phyloP scores from a whole-genome alignment of 2,329 filamentous ascomycete genomes.

The Myriosclerotinia scirpicola region DNA sequence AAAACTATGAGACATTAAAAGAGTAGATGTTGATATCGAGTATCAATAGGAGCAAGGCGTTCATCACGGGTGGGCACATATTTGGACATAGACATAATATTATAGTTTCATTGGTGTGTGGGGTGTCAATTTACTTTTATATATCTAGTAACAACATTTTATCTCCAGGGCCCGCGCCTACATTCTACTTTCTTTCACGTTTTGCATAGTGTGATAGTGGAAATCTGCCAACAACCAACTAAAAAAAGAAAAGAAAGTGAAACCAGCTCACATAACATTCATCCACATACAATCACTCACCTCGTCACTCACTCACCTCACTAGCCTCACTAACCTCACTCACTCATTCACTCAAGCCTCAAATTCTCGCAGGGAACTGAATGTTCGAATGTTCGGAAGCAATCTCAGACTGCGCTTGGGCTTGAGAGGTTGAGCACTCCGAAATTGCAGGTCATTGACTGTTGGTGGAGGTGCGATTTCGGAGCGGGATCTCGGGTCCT shows the following conservation, averaged over 20 bases:
- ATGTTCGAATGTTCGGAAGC: not conserved
- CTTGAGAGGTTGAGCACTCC: not conserved
- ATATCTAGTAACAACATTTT: not conserved
- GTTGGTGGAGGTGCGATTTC: not conserved
- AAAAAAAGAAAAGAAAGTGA: not conserved
- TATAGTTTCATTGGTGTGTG: not conserved
- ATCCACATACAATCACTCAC: not conserved
- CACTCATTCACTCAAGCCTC: not conserved
- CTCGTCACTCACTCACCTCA: too few relatives aligned
- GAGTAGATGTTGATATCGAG: not conserved
- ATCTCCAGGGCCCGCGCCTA: constrained; percentile 3
- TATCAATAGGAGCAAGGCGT: constrained; percentile 15
- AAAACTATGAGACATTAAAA: constrained; percentile 10
- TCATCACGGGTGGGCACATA: not conserved
- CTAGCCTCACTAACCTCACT: not conserved
- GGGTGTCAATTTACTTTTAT: not conserved
- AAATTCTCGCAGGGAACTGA: not conserved
- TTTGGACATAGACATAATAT: not conserved
- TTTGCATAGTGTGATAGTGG: not conserved
- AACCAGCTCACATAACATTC: not conserved
- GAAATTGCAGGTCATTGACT: constrained; percentile 8
- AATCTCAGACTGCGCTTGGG: not conserved
- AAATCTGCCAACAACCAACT: too few relatives aligned
- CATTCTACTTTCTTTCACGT: not conserved
- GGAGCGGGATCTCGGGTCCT: not conserved